Conservation (phyloP, 2,329 filamentous ascomycete species). For the Dryadomyces sulphureus region DNA sequence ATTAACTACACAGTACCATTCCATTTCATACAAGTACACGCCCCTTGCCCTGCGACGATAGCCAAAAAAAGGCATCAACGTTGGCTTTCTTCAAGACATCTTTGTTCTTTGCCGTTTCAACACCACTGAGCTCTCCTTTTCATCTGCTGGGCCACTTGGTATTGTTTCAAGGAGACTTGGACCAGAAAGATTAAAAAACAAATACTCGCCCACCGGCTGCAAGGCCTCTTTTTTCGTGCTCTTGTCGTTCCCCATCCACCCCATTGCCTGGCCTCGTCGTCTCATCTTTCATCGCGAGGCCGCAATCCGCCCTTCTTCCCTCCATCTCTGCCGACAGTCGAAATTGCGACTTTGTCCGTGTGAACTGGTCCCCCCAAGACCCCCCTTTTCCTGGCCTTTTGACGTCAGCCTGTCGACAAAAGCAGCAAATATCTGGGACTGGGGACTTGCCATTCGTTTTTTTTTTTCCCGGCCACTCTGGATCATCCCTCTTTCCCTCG, state of each 20-base stretch:
- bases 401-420: neutral
- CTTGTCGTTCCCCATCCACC: neutral
- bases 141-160: neutral
- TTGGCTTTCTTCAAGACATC: slow-evolving; percentile 15
- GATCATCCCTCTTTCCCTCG: neutral
- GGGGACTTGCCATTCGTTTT: neutral
- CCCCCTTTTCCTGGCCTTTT: neutral
- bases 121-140: neutral
- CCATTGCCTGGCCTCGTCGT: neutral
- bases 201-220: neutral
- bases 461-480: neutral
- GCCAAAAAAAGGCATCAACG: slow-evolving; percentile 13
- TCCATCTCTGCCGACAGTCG: neutral
- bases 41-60: slow-evolving; percentile 25
- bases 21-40: slow-evolving; percentile 33
- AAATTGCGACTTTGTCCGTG: neutral
- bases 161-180: neutral
- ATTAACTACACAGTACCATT: slow-evolving; percentile 32
- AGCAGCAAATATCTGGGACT: neutral
- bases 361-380: neutral
- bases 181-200: neutral
- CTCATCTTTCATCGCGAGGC: neutral
- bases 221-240: neutral
- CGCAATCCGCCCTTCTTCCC: neutral
- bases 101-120: slow-evolving; percentile 8